Base-by-base conservation (phyloP, 129 eudicot genomes). In the Saussurea involucrata region DNA sequence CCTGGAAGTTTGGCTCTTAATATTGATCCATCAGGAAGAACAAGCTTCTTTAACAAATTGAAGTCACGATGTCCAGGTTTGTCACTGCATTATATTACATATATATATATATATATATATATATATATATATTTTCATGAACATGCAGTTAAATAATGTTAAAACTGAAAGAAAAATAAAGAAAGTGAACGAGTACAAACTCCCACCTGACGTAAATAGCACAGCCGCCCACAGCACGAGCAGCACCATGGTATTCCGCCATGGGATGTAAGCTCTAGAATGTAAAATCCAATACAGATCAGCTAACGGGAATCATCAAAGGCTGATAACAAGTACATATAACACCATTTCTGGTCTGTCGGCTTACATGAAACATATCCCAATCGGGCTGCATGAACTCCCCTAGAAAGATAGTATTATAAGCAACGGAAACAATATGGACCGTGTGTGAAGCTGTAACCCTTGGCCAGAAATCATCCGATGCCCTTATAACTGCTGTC, bases 341-440 rank as follows among this genome's bases (percentile, higher is more conserved):
- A 57, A 15, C 42, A 55, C 68, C 68, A 61, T 71, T 11, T 6
- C 20, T 17, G n/a, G 28, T 53, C 6, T 72, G 8, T 66, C 71
- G 66, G 72, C 96, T 85, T 78, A 92, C 98, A 82, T 93, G 98
- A 76, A 93, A 93, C 98, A 93, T 89, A 82, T 93, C 98, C 98
- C 98, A 93, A 81, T 93, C 98, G 1, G 98, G 98, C 84, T 93
- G 98, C 98, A 93, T 93, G 76, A 93, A 91, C 74, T 93, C 98
- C 65, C 98, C 97, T 18, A 93, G 83, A 79, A 93, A 93, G 68
- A 91, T 25, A 1, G 97, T 89, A 78, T 93, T 93, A 75, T 89
- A 93, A 49, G 98, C 97, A 74, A 93, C 98, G 0, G 97, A 93
- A 57, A 96, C 98, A 66, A 93, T 91, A 76, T 93, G 98, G 66